Evolutionary conservation across 1,139 yeast species (phyloP).

Genomic region (Nakaseomyces bracarensis): DNA sequence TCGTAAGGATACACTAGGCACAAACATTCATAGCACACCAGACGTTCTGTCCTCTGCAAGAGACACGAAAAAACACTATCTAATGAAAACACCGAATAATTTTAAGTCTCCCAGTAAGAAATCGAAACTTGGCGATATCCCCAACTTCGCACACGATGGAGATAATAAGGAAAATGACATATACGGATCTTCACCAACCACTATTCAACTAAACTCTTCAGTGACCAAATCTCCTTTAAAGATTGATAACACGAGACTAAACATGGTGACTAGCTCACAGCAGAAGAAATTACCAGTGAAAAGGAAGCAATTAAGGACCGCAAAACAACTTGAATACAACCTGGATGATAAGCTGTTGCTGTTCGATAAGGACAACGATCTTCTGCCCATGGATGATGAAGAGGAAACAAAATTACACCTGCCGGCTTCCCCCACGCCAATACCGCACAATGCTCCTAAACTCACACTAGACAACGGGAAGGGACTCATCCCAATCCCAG

Average conservation of each 20-base stretch:
- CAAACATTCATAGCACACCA: constrained; percentile 13
- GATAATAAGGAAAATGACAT: constrained; percentile 11
- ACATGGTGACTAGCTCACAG: constrained; percentile 1
- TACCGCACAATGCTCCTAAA: constrained; percentile 10
- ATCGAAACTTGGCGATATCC: constrained; percentile 1
- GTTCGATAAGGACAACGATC: constrained; percentile 14
- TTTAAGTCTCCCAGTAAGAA: constrained; percentile 5
- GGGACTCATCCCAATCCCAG: constrained; percentile 22
- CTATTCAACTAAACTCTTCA: constrained; percentile 31
- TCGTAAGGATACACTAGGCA: constrained; percentile 20
- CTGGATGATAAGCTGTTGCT: constrained; percentile 12
- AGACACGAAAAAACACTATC: constrained; percentile 2
- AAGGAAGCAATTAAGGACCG: constrained; percentile 1
- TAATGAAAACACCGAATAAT: constrained; percentile 12
- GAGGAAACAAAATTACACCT: constrained; percentile 12
- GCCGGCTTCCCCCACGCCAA: constrained; percentile 31
- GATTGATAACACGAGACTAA: constrained; percentile 10
- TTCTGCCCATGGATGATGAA: constrained; percentile 18
- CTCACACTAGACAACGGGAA: constrained; percentile 9
- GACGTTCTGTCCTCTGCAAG: constrained; percentile 6
- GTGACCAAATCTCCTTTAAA: constrained; percentile 27
- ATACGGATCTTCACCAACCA: constrained; percentile 32
- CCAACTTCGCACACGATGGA: constrained; percentile 1
- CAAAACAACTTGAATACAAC: constrained; percentile 15
- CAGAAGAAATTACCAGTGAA: constrained; percentile 1